A percentile compares a stretch with the other conserved stretches of the same genome.
Conservation (phyloP, 1,284 basidiomycete species). For the Cystobasidium sp. region DNA sequence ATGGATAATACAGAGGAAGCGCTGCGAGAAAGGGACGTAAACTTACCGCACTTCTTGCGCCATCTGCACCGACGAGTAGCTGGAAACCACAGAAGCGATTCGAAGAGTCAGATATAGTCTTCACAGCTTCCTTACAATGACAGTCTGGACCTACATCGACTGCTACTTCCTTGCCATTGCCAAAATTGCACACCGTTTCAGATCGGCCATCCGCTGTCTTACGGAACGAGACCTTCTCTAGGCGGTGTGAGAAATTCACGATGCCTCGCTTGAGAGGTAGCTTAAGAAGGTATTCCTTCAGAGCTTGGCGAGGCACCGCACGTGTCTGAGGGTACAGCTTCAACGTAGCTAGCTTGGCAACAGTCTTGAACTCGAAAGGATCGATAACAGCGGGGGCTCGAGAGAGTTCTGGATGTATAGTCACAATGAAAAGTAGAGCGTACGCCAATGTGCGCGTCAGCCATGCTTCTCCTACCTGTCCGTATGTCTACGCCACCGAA, state of each 20-base stretch:
- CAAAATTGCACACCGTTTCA: conserved; percentile 8
- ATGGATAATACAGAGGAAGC: neutral
- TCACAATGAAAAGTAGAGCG: neutral
- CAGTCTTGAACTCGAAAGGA: neutral
- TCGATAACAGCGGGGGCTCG: conserved; percentile 31
- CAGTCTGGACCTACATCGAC: conserved; percentile 15
- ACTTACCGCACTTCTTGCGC: conserved; percentile 18
- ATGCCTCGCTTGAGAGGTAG: conserved; percentile 12
- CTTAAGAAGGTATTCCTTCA: conserved; percentile 26
- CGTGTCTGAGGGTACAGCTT: conserved; percentile 33
- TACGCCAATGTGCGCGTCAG: neutral
- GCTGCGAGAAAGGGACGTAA: neutral
- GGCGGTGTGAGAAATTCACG: conserved; percentile 3
- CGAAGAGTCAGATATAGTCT: no score
- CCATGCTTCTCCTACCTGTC: no score
- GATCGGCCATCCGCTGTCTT: neutral
- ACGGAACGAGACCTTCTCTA: neutral
- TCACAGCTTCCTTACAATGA: neutral
- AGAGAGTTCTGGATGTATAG: conserved; percentile 14
- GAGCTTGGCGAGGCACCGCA: conserved; percentile 22
- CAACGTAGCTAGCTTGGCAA: conserved; percentile 1
- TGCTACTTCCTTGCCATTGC: conserved; percentile 9
- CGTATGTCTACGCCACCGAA: no score
- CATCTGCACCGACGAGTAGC: conserved; percentile 31
- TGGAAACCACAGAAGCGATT: neutral